phyloP scores from a whole-genome alignment of 495 filamentous ascomycete genomes.

The Daldinia grandis region DNA sequence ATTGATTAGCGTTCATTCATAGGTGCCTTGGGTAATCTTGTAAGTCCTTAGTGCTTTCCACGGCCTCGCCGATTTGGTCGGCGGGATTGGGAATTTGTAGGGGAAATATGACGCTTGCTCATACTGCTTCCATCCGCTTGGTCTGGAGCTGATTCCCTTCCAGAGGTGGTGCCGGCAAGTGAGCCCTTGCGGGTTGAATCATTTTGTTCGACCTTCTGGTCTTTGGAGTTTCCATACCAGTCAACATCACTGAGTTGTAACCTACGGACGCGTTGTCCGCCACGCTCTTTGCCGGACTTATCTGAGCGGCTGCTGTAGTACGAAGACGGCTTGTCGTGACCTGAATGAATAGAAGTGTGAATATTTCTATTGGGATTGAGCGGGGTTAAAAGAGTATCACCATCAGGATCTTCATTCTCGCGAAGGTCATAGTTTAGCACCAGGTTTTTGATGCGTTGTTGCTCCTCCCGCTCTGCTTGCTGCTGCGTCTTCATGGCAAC shows the following conservation, averaged over 20 bases:
- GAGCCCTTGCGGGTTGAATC: slow-evolving; percentile 5
- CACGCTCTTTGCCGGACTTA: slow-evolving; percentile 73
- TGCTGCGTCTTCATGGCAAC: slow-evolving; percentile 95
- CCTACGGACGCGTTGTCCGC: slow-evolving; percentile 85
- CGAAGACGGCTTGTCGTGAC: slow-evolving; percentile 58
- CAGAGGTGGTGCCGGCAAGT: slow-evolving; percentile 7
- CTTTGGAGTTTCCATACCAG: slow-evolving; percentile 71
- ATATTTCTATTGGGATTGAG: slow-evolving; percentile 54
- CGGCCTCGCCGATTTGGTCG: slow-evolving; percentile 13
- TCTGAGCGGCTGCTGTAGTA: slow-evolving; percentile 65
- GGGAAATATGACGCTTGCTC: slow-evolving; percentile 43
- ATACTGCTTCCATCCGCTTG: slow-evolving; percentile 29
- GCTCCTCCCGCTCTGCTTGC: slow-evolving; percentile 92
- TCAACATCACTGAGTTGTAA: slow-evolving; percentile 96
- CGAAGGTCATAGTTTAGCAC: slow-evolving; percentile 95
- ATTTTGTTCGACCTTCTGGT: slow-evolving; percentile 23
- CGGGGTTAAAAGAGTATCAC: slow-evolving; percentile 62
- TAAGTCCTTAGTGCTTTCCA: slow-evolving; percentile 15
- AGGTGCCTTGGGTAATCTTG: slow-evolving; percentile 1
- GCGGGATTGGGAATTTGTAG: slow-evolving; percentile 22
- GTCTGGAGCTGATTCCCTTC: slow-evolving; percentile 26
- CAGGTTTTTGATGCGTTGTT: slow-evolving; percentile 96
- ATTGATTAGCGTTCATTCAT: slow-evolving; percentile 28
- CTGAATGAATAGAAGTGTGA: slow-evolving; percentile 52
- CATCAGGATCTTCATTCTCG: slow-evolving; percentile 76